Evolutionary conservation across 2,329 filamentous ascomycete genomes (phyloP), one percentile per base, ranked within the genome.

Genomic region (Phoma sp.): DNA sequence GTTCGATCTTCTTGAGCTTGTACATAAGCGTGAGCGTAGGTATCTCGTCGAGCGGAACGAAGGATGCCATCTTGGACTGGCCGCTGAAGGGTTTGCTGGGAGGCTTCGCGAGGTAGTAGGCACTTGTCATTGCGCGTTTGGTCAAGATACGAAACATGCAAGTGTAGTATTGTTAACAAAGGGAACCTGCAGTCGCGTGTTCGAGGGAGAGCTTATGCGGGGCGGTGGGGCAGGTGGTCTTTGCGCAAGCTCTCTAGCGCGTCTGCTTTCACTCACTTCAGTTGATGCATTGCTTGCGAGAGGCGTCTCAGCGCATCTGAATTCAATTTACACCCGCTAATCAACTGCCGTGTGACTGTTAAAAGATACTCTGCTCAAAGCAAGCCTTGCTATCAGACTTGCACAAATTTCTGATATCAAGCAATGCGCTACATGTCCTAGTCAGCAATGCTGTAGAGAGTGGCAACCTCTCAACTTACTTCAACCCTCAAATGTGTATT

Each of bases 21-120:
- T 93, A 95, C 56, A 93, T 85, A 36, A 83, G 75, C 30, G 81
- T 79, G 57, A 91, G 76, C 28, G 83, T 85, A 5, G 85, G 87
- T 42, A 91, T 87, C 23, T 87, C 80, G 59, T 43, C 83, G 75
- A 5, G 78, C 56, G 43, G 30, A 9, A 56, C 36, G 4, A 78
- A 28, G 1, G 63, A 26, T 25, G 59, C 56, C 69, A 71, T 72
- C 9, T 45, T 67, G 30, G 52, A 54, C 23, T 52, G 42, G 23
- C 47, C 25, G 15, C 33, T 36, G 28, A 47, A 48, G 17, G 29
- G 39, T 7, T 43, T 54, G 18, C 48, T 52, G 2, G 59, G 36
- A 2, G 55, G 55, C 18, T 63, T 66, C 23, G 64, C 62, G 42
- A 66, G 62, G 15, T 66, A 66, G 25, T 65, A 66, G 23, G 64